Conservation (phyloP, 352 stramenopile genomes). For the Phytophthora sojae region DNA sequence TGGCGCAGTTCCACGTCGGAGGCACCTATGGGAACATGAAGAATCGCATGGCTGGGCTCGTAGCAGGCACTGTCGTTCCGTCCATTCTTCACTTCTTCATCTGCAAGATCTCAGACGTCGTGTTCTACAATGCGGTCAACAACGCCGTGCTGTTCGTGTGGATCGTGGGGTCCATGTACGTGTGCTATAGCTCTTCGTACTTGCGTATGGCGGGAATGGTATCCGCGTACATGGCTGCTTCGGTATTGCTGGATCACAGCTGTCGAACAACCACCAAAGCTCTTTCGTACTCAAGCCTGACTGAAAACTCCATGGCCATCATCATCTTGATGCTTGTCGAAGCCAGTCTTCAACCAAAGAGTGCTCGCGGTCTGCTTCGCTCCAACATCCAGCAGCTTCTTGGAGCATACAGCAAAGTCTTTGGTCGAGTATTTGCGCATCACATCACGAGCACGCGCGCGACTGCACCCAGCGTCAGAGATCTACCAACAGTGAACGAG, state of each 20-base stretch:
- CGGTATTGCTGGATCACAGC: slow-evolving; percentile 62
- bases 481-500: slow-evolving; percentile 26
- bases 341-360: slow-evolving; percentile 52
- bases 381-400: slow-evolving; percentile 66
- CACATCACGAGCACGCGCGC: slow-evolving; percentile 45
- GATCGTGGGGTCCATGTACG: slow-evolving; percentile 75
- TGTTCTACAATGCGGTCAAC: slow-evolving; percentile 64
- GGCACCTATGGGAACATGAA: slow-evolving; percentile 74
- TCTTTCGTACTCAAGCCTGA: slow-evolving; percentile 69
- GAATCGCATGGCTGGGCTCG: slow-evolving; percentile 69
- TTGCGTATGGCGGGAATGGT: slow-evolving; percentile 67
- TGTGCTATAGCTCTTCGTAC: slow-evolving; percentile 70
- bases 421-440: slow-evolving; percentile 59
- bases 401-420: slow-evolving; percentile 46
- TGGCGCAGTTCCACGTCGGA: slow-evolving; percentile 66
- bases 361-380: slow-evolving; percentile 57
- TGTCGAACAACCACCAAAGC: slow-evolving; percentile 37
- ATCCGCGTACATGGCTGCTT: slow-evolving; percentile 70
- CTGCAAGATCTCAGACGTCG: slow-evolving; percentile 52
- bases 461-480: slow-evolving; percentile 10
- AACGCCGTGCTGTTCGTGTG: slow-evolving; percentile 72
- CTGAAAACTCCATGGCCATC: slow-evolving; percentile 75
- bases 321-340: slow-evolving; percentile 74
- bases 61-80: slow-evolving; percentile 75
- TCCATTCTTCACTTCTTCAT: slow-evolving; percentile 81